Conservation (phyloP, 352 stramenopile genomes). For the Phytophthora colocasiae region DNA sequence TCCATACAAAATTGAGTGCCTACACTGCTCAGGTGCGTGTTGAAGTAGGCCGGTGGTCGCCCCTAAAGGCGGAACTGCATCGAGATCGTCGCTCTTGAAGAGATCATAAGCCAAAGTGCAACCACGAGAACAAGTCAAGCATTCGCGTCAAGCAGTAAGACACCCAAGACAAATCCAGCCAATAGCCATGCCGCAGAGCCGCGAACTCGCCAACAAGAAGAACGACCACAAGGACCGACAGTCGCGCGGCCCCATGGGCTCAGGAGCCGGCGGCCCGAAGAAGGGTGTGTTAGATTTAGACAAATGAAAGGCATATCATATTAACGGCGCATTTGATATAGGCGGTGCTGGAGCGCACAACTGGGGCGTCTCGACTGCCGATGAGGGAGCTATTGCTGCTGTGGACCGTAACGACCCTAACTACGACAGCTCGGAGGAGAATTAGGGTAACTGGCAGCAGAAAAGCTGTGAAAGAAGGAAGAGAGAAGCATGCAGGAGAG, state of each 20-base stretch:
- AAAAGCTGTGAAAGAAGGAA: neutral
- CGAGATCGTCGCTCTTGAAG: neutral
- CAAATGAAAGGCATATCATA: neutral
- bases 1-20: conserved; percentile 18
- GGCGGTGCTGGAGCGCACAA: conserved; percentile 86
- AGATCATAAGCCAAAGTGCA: conserved; percentile 33
- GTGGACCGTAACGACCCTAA: conserved; percentile 83
- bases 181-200: conserved; percentile 72
- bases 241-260: conserved; percentile 66
- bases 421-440: conserved; percentile 68
- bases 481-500: neutral
- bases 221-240: conserved; percentile 87
- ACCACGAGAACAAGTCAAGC: conserved; percentile 27
- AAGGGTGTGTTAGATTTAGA: conserved; percentile 53
- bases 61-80: conserved; percentile 3
- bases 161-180: neutral
- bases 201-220: conserved; percentile 86
- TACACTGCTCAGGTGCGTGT: neutral
- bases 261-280: conserved; percentile 53
- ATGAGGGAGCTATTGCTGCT: conserved; percentile 46
- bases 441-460: conserved; percentile 10
- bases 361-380: conserved; percentile 65
- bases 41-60: conserved; percentile 21
- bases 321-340: conserved; percentile 22
- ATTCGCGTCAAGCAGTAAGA: neutral